Evolutionary conservation across 345 rosid genomes (phyloP), one percentile per base, ranked within the genome.

Genomic region (Arabis hirsuta): DNA sequence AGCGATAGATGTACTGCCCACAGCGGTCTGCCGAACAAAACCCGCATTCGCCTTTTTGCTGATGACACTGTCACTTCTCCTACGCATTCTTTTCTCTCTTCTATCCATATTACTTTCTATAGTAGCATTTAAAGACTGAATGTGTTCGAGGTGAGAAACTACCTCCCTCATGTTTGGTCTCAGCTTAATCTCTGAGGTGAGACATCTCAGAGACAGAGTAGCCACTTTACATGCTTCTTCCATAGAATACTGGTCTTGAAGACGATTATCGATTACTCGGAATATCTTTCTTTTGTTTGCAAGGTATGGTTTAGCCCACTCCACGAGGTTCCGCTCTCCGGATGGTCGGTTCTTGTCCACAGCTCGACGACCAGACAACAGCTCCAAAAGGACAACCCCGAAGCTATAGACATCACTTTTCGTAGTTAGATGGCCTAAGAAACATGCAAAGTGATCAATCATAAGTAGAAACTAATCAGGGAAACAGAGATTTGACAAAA

Each of bases 321-420:
- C 76, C 51, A 94, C 97, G 3, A 94, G 93, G 78, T 91, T 94
- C 54, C 90, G 85, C 71, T 91, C 97, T 48, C 93, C 95, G 0
- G 86, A 88, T 2, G 97, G 97, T 3, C 96, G 88, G 61, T 88
- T 94, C 82, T 89, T 94, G 80, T 91, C 98, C 88, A 94, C 84
- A n/a, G 98, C 90, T 84, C 97, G 86, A 76, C 97, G 81, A 64
- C 97, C 98, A 31, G 93, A 91, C 72, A 94, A 71, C 77, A 94
- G 84, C 88, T 94, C 97, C 3, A 94, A 90, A 55, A 94, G 85
- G 24, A 94, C 97, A 52, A 94, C 98, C 5, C 97, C 98, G 4
- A 89, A 94, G 82, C 98, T 94, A 76, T 89, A 94, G 31, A 94
- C 98, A 34, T 94, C 97, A 59, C 98, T 94, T 84, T 84, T 91